phyloP scores from a whole-genome alignment of 2,329 filamentous ascomycete species.

The Phialophora tarda region DNA sequence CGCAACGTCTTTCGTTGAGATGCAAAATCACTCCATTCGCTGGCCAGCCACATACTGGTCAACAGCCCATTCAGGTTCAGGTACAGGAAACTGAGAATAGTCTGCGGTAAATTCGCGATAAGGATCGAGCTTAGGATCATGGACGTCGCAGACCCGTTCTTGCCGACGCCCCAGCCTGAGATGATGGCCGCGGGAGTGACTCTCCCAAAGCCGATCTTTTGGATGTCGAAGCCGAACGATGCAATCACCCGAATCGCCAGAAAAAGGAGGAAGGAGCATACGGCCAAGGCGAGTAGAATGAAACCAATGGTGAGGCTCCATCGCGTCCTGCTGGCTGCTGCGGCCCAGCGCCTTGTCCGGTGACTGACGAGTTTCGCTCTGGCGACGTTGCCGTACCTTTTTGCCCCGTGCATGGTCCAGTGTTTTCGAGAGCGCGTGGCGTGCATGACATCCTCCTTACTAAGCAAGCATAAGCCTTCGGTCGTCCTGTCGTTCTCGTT shows the following conservation, averaged over 20 bases:
- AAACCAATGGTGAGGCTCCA: constrained; percentile 29
- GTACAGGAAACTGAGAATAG: constrained; percentile 46
- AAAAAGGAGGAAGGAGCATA: constrained; percentile 15
- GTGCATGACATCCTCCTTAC: constrained; percentile 24
- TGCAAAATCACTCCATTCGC: constrained; percentile 56
- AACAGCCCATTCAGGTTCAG: constrained; percentile 46
- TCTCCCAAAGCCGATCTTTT: constrained; percentile 36
- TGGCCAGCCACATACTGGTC: constrained; percentile 55
- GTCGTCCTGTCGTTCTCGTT: constrained; percentile 43
- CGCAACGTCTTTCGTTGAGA: constrained; percentile 46
- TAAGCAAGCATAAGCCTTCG: constrained; percentile 38
- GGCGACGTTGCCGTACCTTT: not conserved
- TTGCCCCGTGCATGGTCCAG: constrained; percentile 5
- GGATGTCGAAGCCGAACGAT: constrained; percentile 13
- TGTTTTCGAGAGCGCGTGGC: constrained; percentile 2
- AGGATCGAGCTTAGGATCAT: constrained; percentile 32
- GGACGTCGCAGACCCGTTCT: not conserved
- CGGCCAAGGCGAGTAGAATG: constrained; percentile 19
- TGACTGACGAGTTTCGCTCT: constrained; percentile 5
- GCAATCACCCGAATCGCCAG: constrained; percentile 13
- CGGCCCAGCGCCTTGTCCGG: constrained; percentile 24
- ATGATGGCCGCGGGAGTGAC: constrained; percentile 31
- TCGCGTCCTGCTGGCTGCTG: constrained; percentile 29
- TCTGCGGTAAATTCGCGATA: constrained; percentile 47
- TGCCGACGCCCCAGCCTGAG: constrained; percentile 29